These are phyloP conservation scores for Schizothecium vesticola DNA, from an alignment of 495 filamentous ascomycete genomes.

Conservation along the genomic window DNA sequence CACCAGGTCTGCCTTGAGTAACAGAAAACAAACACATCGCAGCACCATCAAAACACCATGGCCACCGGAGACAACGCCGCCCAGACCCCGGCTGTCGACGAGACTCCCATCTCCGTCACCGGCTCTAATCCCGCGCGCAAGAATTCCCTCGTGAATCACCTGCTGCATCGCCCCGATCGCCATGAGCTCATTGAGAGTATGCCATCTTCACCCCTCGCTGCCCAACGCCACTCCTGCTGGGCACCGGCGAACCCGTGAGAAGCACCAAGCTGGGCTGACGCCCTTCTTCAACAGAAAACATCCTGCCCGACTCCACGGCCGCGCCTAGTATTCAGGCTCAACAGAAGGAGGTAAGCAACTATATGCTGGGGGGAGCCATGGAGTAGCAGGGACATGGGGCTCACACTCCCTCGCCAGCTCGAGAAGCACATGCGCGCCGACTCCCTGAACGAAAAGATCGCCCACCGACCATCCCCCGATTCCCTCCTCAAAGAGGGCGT, in stretches of 20 bases:
- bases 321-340: constrained; percentile 71
- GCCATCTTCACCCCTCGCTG: constrained; percentile 21
- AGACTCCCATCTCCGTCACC: constrained; percentile 62
- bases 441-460: constrained; percentile 75
- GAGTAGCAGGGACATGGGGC: not conserved
- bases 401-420: constrained; percentile 36
- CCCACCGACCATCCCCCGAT: constrained; percentile 67
- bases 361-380: too few relatives aligned
- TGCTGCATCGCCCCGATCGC: constrained; percentile 70
- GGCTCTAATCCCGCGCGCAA: constrained; percentile 54
- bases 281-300: constrained; percentile 52
- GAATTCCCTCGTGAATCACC: constrained; percentile 83
- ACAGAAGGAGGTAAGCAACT: constrained; percentile 56
- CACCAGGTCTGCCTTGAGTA: not conserved
- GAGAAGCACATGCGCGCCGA: constrained; percentile 81
- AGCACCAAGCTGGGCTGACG: constrained; percentile 7
- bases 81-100: constrained; percentile 30
- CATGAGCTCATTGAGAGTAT: constrained; percentile 81
- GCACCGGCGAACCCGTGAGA: not conserved
- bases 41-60: constrained; percentile 29
- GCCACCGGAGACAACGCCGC: constrained; percentile 28
- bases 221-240: not conserved
- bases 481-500: constrained; percentile 74
- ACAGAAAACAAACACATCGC: not conserved
- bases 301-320: constrained; percentile 69